These are phyloP conservation scores for Yarrowia porcina DNA, from an alignment of 805 yeast genomes.

Conservation along the genomic window DNA sequence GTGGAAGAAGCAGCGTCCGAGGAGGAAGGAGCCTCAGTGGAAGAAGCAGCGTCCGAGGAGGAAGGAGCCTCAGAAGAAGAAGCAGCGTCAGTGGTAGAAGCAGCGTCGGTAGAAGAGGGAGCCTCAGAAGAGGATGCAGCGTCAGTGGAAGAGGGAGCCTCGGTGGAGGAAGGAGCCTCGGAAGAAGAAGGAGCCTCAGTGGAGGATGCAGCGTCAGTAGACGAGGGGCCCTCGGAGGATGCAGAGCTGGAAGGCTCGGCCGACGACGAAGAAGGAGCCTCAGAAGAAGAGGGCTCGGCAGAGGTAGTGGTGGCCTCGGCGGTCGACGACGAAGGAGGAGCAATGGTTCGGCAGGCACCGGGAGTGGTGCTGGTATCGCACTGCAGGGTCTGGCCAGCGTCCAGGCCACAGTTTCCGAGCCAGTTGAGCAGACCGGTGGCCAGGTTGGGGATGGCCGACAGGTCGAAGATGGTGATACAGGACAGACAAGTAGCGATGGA, in stretches of 20 bases:
- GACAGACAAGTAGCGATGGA: neutral
- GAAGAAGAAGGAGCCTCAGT: neutral
- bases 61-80: neutral
- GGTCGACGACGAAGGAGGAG: neutral
- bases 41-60: neutral
- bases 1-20: neutral
- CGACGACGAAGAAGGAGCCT: neutral
- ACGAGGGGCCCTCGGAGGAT: neutral
- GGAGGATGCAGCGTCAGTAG: neutral
- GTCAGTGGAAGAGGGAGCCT: neutral
- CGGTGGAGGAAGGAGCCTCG: neutral
- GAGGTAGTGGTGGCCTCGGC: neutral
- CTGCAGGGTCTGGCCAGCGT: neutral
- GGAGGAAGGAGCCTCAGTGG: neutral
- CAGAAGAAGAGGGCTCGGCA: neutral
- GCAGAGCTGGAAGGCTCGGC: neutral
- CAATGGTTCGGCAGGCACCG: neutral
- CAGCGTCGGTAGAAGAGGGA: neutral
- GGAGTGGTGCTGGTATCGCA: slow-evolving; percentile 11
- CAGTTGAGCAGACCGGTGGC: neutral
- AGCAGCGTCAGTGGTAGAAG: neutral
- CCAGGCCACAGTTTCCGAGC: slow-evolving; percentile 3
- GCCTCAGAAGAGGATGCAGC: too few species aligned
- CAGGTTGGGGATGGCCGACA: neutral
- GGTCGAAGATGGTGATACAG: slow-evolving; percentile 6